Base-by-base conservation (phyloP, 805 yeast genomes). In the Maudiozyma serrabonitensis region DNA sequence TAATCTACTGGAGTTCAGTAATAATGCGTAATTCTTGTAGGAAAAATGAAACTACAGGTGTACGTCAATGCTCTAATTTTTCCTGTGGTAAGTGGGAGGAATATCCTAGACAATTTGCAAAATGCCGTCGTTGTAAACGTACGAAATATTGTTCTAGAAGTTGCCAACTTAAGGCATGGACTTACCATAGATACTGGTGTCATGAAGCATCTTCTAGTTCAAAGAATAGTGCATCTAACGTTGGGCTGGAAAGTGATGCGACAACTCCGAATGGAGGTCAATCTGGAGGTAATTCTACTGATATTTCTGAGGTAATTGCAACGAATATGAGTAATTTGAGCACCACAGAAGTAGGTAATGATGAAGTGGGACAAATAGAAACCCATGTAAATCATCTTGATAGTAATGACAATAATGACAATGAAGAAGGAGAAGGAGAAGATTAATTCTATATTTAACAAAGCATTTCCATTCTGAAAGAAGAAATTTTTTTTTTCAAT, bases 1-100 rank as follows among this genome's bases (percentile, higher is more conserved):
- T 89, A 73, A 83, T 85, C 56, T 89, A 90, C 67, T 91, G 99
- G 99, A 87, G 97, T 2, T 93, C 96, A 3, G 95, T 91, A n/a
- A 88, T 90, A 39, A 93, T 93, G 90, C 75, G 98, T 49, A 93
- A 93, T 66, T 89, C 96, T 1, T 91, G 96, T 63, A 78, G 97
- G 50, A 82, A 90, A 60, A 93, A 91, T 64, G 97, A 90, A 61
- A 66, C 75, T 41, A 76, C 84, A 16, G 96, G 97, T 1, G 84
- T 91, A 31, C 76, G 98, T 47, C 98, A 93, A 68, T 91, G 99
- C 67, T 96, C 97, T 1, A 84, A 83, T 63, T 85, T 89, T 57
- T 84, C 81, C 26, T 91, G 99, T 69, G 97, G 97, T 11, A 82
- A 77, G 62, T 91, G 98, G 98, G 99, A 91, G 67, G 79, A 77